These are phyloP conservation scores for Trichosanthes truncata DNA, from an alignment of 306 rosid species.

Conservation along the genomic window DNA sequence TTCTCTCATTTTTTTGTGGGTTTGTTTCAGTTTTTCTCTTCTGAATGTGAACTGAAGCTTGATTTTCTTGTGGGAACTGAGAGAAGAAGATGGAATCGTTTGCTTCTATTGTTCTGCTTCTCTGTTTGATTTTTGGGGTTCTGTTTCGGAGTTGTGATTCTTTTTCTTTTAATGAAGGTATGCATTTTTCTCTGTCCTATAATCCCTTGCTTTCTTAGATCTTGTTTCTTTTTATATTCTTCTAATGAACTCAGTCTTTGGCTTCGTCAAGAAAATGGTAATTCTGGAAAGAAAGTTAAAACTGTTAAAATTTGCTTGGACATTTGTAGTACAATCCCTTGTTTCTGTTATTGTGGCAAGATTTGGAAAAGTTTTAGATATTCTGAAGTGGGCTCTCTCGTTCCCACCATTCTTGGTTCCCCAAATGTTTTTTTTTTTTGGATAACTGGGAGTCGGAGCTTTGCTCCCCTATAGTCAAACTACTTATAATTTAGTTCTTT, in stretches of 20 bases:
- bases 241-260: slow-evolving; percentile 3
- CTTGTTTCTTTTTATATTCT: slow-evolving; percentile 19
- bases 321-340: background rate
- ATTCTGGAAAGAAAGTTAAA: background rate
- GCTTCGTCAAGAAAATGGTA: slow-evolving; percentile 8
- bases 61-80: slow-evolving; percentile 13
- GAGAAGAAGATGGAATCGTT: slow-evolving; percentile 33
- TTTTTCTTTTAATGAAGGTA: slow-evolving; percentile 62
- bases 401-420: slow-evolving; percentile 2
- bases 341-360: background rate
- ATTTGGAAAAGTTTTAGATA: background rate
- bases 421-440: slow-evolving; percentile 6
- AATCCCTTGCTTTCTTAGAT: slow-evolving; percentile 32
- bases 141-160: slow-evolving; percentile 35
- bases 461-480: no score
- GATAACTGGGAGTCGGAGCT: no score
- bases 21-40: slow-evolving; percentile 15
- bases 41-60: slow-evolving; percentile 23
- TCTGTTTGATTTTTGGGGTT: slow-evolving; percentile 29
- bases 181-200: slow-evolving; percentile 1
- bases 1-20: background rate
- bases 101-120: slow-evolving; percentile 33
- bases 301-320: background rate
- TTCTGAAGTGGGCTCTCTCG: background rate
- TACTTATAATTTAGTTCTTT: background rate